Base-by-base conservation (phyloP, 2,329 filamentous ascomycete species). In the Fusarium cicatricum region DNA sequence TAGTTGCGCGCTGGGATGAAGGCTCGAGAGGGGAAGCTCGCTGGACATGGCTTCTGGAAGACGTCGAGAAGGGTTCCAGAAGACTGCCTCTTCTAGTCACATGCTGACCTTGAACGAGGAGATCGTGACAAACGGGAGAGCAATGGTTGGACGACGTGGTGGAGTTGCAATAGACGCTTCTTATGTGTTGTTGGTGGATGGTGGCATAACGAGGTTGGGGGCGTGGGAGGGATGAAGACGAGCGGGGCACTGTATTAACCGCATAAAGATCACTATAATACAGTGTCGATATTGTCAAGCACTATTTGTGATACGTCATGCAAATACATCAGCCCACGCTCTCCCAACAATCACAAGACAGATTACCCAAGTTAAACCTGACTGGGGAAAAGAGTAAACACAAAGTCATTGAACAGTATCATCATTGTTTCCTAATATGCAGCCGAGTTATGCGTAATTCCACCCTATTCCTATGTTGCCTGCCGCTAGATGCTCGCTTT, bases 91-190 rank as follows among this genome's bases (percentile, higher is more conserved):
- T 67, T 69, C 48, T 14, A 55, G 48, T 37, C 26, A 57, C 58
- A 58, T 67, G 61, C 66, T 69, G 67, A 69, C 67, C 67, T 58
- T 49, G 55, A 23, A 32, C 31, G 50, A 56, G 41, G 55, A 49
- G 64, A 69, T 68, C 59, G 67, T 71, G 66, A 71, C 69, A 71
- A 71, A 71, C 69, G 59, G 56, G 58, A 43, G 55, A n/a, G 58
- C 45, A 36, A 58, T 70, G 66, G 70, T 71, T 71, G 67, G 69
- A 66, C 52, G 59, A 42, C 16, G 42, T 50, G 55, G 67, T 69
- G 66, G 67, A 65, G 66, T 62, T 47, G 43, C 23, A 39, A 46
- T 39, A 46, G 47, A 48, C 33, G 44, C 32, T 32, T 26, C 39
- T 49, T 50, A 47, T 52, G 33, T 60, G 36, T 26, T 26, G 45